Percentiles rank a stretch among this genome's conserved stretches.
phyloP scores from a whole-genome alignment of 2,329 filamentous ascomycete species.

The Zymoseptoria passerinii region DNA sequence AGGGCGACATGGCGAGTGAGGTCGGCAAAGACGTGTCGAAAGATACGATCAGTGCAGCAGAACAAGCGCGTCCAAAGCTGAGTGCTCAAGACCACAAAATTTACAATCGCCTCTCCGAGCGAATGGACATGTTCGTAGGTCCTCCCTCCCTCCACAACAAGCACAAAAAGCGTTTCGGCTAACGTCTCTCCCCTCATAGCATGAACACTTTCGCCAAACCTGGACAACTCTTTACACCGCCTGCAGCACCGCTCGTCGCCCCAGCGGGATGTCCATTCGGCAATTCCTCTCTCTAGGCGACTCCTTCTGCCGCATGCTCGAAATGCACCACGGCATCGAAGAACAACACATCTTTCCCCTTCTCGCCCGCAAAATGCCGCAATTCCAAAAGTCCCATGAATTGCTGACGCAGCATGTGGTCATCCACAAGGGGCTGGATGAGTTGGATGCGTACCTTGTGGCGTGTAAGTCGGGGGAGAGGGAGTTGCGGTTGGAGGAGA shows the following conservation, averaged over 20 bases:
- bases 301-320: conserved; percentile 63
- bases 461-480: conserved; percentile 48
- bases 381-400: conserved; percentile 59
- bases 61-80: conserved; percentile 51
- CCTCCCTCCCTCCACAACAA: conserved; percentile 1
- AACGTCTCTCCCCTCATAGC: conserved; percentile 37
- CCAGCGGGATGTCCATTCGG: conserved; percentile 55
- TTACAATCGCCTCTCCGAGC: conserved; percentile 66
- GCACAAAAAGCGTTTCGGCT: neutral
- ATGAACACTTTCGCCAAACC: conserved; percentile 64
- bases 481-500: conserved; percentile 47
- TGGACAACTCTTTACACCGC: conserved; percentile 67
- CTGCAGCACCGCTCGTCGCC: conserved; percentile 51
- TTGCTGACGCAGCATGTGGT: conserved; percentile 65
- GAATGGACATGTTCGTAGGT: conserved; percentile 65
- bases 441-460: conserved; percentile 26
- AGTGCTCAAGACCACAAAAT: conserved; percentile 56
- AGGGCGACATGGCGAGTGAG: neutral
- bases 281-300: conserved; percentile 61
- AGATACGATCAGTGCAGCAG: conserved; percentile 9
- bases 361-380: conserved; percentile 68
- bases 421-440: conserved; percentile 57
- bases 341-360: conserved; percentile 69
- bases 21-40: neutral
- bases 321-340: conserved; percentile 73